Conservation (phyloP, 495 filamentous ascomycete genomes). For the Aspergillus heteromorphus region DNA sequence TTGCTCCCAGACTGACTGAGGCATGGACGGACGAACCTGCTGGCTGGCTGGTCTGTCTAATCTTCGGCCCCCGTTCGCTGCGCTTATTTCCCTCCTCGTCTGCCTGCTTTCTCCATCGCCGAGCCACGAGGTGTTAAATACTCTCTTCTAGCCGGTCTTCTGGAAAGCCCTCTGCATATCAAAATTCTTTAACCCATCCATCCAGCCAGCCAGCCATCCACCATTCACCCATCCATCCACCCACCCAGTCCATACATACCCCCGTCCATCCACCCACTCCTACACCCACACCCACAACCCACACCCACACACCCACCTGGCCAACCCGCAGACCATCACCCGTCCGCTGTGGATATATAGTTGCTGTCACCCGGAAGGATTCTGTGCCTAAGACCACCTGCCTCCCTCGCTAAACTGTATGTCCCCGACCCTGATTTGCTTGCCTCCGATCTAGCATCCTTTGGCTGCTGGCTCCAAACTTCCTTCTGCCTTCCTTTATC, state of each 20-base stretch:
- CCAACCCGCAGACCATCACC: background rate
- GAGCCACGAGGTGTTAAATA: constrained; percentile 16
- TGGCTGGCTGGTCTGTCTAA: background rate
- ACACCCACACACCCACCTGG: background rate
- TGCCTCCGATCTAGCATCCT: background rate
- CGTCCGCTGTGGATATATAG: constrained; percentile 1
- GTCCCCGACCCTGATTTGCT: background rate
- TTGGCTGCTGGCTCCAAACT: background rate
- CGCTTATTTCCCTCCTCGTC: constrained; percentile 17
- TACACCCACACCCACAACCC: background rate
- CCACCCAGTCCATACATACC: background rate
- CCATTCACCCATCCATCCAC: background rate
- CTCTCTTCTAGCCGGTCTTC: constrained; percentile 14
- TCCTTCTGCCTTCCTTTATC: background rate
- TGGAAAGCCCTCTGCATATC: constrained; percentile 9
- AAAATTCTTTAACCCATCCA: background rate
- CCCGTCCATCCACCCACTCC: background rate
- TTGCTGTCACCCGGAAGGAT: background rate
- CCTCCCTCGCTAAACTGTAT: background rate
- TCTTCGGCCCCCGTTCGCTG: constrained; percentile 14
- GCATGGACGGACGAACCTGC: constrained; percentile 6
- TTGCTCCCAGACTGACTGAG: too few species aligned
- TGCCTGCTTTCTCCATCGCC: constrained; percentile 12
- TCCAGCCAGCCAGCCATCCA: background rate
- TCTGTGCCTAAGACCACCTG: background rate